Conservation (phyloP, 176 grass and related monocot genomes). For the Cenchrus purpureus region DNA sequence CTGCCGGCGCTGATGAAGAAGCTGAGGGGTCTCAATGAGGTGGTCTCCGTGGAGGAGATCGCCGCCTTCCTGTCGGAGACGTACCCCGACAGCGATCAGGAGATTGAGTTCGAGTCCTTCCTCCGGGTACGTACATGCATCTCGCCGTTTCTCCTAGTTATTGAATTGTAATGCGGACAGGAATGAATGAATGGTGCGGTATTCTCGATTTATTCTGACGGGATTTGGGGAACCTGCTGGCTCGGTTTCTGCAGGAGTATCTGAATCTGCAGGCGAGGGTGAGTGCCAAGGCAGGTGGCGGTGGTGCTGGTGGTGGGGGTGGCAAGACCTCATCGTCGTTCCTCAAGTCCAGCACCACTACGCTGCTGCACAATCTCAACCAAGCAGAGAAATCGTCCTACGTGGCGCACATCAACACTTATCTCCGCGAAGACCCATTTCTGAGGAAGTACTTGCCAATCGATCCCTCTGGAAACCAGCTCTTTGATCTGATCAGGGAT, state of each 20-base stretch:
- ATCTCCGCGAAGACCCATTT: slow-evolving; percentile 82
- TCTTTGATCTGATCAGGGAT: slow-evolving; percentile 84
- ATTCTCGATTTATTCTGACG: slow-evolving; percentile 8
- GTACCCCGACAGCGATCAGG: slow-evolving; percentile 64
- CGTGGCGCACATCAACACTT: slow-evolving; percentile 94
- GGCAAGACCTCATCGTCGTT: slow-evolving; percentile 66
- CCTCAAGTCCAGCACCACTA: slow-evolving; percentile 85
- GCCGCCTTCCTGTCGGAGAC: slow-evolving; percentile 62
- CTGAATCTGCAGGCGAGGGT: slow-evolving; percentile 72
- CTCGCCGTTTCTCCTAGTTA: slow-evolving; percentile 7
- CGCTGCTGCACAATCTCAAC: slow-evolving; percentile 92
- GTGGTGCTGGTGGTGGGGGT: background rate
- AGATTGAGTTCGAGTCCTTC: slow-evolving; percentile 93
- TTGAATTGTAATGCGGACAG: background rate
- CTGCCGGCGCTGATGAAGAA: slow-evolving; percentile 82
- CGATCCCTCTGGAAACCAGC: slow-evolving; percentile 70
- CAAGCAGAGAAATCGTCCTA: slow-evolving; percentile 93
- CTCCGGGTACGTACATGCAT: slow-evolving; percentile 75
- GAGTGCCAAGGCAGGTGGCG: slow-evolving; percentile 55
- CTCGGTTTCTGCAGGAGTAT: slow-evolving; percentile 61
- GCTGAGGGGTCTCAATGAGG: slow-evolving; percentile 77
- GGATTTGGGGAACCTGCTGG: slow-evolving; percentile 2
- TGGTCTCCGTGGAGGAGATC: slow-evolving; percentile 73
- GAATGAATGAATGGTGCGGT: background rate
- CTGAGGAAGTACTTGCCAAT: slow-evolving; percentile 93